phyloP scores from a whole-genome alignment of 83 land plant species.

The Isoetes engelmannii region DNA sequence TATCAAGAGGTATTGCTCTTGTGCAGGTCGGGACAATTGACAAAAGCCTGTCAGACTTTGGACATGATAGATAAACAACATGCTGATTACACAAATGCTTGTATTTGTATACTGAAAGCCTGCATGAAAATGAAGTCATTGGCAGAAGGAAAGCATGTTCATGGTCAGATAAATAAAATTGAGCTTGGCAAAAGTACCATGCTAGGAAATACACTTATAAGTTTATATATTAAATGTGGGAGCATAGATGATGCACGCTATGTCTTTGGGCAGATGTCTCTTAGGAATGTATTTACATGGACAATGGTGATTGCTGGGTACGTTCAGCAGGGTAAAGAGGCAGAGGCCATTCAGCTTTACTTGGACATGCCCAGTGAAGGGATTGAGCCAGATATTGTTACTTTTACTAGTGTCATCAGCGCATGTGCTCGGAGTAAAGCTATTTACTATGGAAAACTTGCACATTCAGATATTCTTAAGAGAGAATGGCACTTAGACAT shows the following conservation, averaged over 20 bases:
- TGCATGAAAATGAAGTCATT: conserved; percentile 15
- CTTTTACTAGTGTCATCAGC: conserved; percentile 43
- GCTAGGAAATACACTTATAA: conserved; percentile 35
- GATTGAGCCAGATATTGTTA: conserved; percentile 28
- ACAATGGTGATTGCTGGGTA: conserved; percentile 52
- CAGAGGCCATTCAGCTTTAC: conserved; percentile 48
- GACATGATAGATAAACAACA: too few species aligned
- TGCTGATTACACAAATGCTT: conserved; percentile 6
- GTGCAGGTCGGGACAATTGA: too few species aligned
- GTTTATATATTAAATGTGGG: conserved; percentile 37
- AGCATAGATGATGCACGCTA: not conserved
- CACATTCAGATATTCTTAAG: conserved; percentile 46
- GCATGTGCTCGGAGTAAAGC: conserved; percentile 48
- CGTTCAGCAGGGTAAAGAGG: conserved; percentile 38
- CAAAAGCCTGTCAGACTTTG: too few species aligned
- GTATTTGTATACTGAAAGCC: conserved; percentile 31
- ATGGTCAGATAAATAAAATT: conserved; percentile 25
- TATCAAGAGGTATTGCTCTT: too few species aligned
- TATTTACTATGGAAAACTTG: conserved; percentile 40
- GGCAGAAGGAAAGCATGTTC: conserved; percentile 34
- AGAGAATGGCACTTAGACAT: conserved; percentile 20
- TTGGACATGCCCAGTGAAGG: conserved; percentile 43
- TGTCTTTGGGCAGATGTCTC: conserved; percentile 28
- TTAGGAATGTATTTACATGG: conserved; percentile 51
- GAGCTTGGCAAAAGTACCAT: conserved; percentile 37